These are phyloP conservation scores for Colletotrichum sp. DNA, from an alignment of 2,329 filamentous ascomycete genomes.

Conservation along the genomic window DNA sequence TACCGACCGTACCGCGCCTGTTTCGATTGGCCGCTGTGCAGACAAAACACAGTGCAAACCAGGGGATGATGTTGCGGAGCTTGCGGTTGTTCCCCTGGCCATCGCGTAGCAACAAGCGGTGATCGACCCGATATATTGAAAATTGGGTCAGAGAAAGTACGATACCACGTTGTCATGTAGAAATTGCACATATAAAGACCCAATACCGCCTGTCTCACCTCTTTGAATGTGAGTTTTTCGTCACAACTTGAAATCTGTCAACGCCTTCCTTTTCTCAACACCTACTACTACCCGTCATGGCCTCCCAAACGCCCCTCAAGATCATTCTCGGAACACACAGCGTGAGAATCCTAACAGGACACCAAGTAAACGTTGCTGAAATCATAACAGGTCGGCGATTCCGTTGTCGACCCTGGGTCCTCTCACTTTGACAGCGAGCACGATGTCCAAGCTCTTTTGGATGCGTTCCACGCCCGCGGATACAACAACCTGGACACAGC, in stretches of 20 bases:
- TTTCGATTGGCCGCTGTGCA: not conserved
- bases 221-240: not conserved
- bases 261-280: too few species aligned
- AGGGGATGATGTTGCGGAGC: not conserved
- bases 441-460: not conserved
- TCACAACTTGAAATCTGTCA: not conserved
- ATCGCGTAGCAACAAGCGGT: not conserved
- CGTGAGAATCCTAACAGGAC: not conserved
- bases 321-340: not conserved
- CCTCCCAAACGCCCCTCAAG: not conserved
- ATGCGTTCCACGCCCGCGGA: not conserved
- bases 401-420: not conserved
- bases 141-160: not conserved
- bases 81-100: not conserved
- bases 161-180: not conserved
- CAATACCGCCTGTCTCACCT: not conserved
- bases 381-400: not conserved
- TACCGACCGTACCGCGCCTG: not conserved
- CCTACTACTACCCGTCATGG: not conserved
- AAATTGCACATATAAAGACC: not conserved
- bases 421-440: not conserved
- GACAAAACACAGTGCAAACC: not conserved
- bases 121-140: not conserved
- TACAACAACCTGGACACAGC: not conserved
- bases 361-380: not conserved